Evolutionary conservation across 495 filamentous ascomycete genomes (phyloP).

Genomic region (Collariella sp.): DNA sequence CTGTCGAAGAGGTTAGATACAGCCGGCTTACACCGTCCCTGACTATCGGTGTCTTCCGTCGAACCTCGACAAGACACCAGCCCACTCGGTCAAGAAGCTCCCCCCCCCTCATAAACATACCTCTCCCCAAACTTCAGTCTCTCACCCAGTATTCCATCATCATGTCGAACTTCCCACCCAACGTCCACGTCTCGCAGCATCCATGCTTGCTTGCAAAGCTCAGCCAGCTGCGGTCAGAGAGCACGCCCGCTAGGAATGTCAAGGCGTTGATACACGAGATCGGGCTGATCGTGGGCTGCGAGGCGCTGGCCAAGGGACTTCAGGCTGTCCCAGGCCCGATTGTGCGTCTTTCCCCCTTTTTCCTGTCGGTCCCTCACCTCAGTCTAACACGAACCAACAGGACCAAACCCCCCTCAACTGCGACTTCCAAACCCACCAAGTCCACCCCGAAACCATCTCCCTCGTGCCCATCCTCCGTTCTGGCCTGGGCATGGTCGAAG

Average conservation of each 20-base stretch:
- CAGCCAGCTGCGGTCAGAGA: constrained; percentile 70
- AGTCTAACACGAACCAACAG: constrained; percentile 29
- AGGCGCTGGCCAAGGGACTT: constrained; percentile 66
- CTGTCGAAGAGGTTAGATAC: neutral
- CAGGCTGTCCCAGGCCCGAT: constrained; percentile 36
- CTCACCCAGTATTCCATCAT: neutral
- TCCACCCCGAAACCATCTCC: constrained; percentile 57
- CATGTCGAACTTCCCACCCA: constrained; percentile 43
- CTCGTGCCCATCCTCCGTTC: constrained; percentile 90
- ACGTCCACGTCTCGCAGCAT: constrained; percentile 77
- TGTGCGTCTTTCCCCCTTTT: constrained; percentile 24
- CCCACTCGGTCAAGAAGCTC: neutral
- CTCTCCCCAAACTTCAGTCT: neutral
- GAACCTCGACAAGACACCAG: neutral
- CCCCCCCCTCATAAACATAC: neutral
- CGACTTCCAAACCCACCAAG: constrained; percentile 51
- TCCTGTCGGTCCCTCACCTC: neutral
- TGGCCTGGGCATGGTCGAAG: constrained; percentile 81
- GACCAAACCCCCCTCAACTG: constrained; percentile 67
- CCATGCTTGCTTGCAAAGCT: constrained; percentile 85
- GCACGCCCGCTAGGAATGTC: constrained; percentile 63
- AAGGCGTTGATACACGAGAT: constrained; percentile 80
- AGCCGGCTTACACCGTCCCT: neutral
- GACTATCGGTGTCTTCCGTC: neutral
- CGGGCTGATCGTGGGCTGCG: constrained; percentile 67